A percentile compares a stretch with the other conserved stretches of the same genome.
phyloP scores from a whole-genome alignment of 2,329 filamentous ascomycete species.

The Cytospora paraplurivora region DNA sequence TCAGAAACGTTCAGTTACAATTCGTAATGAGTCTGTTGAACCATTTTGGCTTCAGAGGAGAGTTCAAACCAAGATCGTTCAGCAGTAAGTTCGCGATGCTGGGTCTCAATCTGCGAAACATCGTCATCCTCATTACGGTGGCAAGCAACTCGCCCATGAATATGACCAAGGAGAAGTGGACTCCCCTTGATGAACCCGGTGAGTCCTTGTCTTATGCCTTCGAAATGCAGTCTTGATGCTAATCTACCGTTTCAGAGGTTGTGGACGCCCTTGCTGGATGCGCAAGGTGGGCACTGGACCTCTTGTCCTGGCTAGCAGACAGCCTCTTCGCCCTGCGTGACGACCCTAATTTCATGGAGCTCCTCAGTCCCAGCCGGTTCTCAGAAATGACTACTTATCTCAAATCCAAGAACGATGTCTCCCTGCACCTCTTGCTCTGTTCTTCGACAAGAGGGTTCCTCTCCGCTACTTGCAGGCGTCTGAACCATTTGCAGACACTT shows the following conservation, averaged over 20 bases:
- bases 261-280: conserved; percentile 73
- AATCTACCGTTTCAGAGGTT: conserved; percentile 54
- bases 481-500: conserved; percentile 58
- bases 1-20: conserved; percentile 73
- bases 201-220: conserved; percentile 34
- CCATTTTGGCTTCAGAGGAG: conserved; percentile 72
- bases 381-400: conserved; percentile 54
- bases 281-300: conserved; percentile 75
- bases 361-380: conserved; percentile 52
- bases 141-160: conserved; percentile 58
- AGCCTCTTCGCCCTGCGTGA: conserved; percentile 58
- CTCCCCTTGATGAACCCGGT: conserved; percentile 66
- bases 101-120: conserved; percentile 73
- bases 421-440: conserved; percentile 67
- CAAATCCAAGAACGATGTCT: conserved; percentile 56
- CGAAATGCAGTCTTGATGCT: neutral
- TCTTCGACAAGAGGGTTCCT: conserved; percentile 75
- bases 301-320: conserved; percentile 65
- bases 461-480: conserved; percentile 65
- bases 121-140: conserved; percentile 66
- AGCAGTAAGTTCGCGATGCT: conserved; percentile 75
- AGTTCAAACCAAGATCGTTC: conserved; percentile 62
- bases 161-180: conserved; percentile 56
- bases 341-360: conserved; percentile 53
- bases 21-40: conserved; percentile 78